Evolutionary conservation across 2,329 filamentous ascomycete species (phyloP), one percentile per base, ranked within the genome.

Genomic region (Pestalotiopsis sp.): DNA sequence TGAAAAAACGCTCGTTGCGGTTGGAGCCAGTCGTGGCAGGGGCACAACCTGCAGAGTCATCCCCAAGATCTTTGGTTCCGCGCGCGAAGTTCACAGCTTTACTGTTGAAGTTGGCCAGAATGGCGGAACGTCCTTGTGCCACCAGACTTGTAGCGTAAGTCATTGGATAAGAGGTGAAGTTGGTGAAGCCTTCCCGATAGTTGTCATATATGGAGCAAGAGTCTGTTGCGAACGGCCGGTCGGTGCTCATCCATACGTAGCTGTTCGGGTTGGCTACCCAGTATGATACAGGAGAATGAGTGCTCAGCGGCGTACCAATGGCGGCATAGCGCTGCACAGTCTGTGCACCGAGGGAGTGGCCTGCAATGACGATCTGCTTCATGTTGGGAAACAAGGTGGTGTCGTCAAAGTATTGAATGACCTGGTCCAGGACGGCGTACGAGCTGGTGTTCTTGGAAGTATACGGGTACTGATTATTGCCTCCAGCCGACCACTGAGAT

Each of bases 371-470:
- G 22, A 66, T 66, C 7, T 66, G 64, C 30, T 66, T 66, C 55
- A 66, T 66, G 22, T 66, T 66, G 56, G 64, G 64, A 20, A 66
- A 66, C 24, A 60, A 17, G 4, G 20, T 26, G 10, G 10, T 59
- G 38, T 66, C 59, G 13, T 58, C 64, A 26, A 59, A 66, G 20
- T 66, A 60, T n/a, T 66, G 55, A n/a, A 66, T n/a, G 56, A 66
- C 39, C 22, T 66, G 64, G 13, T 66, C 64, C 20, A 66, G 22
- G 20, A 58, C 64, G 20, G 57, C 24, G 14, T 66, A 66, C 3
- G 64, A 56, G n/a, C 55, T 59, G 30, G 58, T 58, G 56, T 38
- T 60, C 30, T 57, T 39, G 14, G 58, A 52, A 4, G 55, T 56
- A 11, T 56, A 58, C 20, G 64, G 64, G 14, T 66, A 66, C 11